Conservation (phyloP, 768 basidiomycete species). For the Lactarius trivialis region DNA sequence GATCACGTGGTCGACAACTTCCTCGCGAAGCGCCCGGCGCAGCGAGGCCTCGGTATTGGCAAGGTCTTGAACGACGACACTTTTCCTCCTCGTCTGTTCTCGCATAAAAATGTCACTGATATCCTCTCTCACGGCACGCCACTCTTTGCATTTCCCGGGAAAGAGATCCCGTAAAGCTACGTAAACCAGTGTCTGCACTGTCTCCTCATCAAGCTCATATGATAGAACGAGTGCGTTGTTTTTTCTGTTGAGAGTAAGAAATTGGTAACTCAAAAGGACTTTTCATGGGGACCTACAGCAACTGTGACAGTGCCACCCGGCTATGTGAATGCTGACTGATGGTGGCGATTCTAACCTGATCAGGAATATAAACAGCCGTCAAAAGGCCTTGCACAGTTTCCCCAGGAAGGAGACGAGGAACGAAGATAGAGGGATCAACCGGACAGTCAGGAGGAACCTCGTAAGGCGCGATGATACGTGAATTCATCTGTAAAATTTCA, state of each 20-base stretch:
- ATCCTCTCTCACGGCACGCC: neutral
- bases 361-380: neutral
- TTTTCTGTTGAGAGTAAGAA: neutral
- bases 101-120: neutral
- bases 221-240: neutral
- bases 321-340: neutral
- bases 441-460: neutral
- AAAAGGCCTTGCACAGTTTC: constrained; percentile 24
- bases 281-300: neutral
- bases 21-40: neutral
- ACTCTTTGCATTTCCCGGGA: neutral
- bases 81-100: neutral
- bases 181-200: neutral
- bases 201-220: neutral
- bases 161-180: neutral
- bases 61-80: neutral
- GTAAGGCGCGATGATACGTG: neutral
- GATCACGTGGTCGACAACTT: neutral
- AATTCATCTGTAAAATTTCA: constrained; percentile 1
- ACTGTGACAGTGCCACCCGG: neutral
- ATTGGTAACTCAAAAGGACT: neutral
- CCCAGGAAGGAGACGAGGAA: constrained; percentile 10
- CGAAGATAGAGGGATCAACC: neutral
- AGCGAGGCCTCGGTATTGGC: neutral
- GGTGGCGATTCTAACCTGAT: neutral